Conservation (phyloP, 345 rosid species). For the Salix caprea region DNA sequence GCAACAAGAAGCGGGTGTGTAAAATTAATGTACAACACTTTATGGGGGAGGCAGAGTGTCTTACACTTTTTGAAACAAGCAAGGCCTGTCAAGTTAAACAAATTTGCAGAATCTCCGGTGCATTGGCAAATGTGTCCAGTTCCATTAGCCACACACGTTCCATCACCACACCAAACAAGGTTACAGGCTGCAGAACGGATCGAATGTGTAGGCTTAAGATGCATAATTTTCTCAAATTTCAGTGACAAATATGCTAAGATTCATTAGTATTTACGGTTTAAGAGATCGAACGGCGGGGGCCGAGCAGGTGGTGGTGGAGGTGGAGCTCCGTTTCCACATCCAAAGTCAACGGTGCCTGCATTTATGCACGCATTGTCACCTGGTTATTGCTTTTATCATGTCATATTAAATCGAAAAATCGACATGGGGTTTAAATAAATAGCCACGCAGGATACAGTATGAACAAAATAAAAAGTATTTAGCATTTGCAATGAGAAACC, state of each 20-base stretch:
- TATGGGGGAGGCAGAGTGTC: neutral
- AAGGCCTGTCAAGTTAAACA: constrained; percentile 2
- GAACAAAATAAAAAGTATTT: no score
- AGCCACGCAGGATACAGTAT: neutral
- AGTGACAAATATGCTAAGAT: neutral
- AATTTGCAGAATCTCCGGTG: constrained; percentile 24
- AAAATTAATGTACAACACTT: neutral
- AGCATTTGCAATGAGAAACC: no score
- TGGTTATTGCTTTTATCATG: neutral
- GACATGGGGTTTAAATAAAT: neutral
- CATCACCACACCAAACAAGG: constrained; percentile 39
- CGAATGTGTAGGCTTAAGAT: neutral
- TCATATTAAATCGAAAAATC: neutral
- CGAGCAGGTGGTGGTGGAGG: constrained; percentile 18
- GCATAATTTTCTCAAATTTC: neutral
- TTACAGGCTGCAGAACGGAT: constrained; percentile 30
- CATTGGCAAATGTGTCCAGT: constrained; percentile 34
- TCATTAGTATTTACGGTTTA: constrained; percentile 8
- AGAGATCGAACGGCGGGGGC: constrained; percentile 1
- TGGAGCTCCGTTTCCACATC: constrained; percentile 33
- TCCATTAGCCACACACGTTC: constrained; percentile 30
- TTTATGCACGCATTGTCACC: neutral
- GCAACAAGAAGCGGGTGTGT: neutral
- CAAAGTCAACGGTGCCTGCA: constrained; percentile 38
- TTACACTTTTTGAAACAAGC: constrained; percentile 37